Conservation (phyloP, 805 yeast species). For the Cyberlindnera lachancei region DNA sequence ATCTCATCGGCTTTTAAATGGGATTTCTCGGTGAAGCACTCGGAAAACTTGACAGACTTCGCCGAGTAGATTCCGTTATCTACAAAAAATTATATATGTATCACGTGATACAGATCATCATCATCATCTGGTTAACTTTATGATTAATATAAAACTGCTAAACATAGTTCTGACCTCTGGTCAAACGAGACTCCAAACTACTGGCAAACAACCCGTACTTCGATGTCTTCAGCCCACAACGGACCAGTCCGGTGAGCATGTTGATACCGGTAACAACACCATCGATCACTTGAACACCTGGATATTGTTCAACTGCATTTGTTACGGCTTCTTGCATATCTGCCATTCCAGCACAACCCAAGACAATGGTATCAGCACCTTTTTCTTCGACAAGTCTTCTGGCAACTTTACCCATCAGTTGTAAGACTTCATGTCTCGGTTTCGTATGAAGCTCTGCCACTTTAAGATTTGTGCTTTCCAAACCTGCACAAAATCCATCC, state of each 20-base stretch:
- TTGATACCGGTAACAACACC: conserved; percentile 24
- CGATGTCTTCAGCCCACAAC: conserved; percentile 23
- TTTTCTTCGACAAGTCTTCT: conserved; percentile 19
- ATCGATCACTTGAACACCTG: conserved; percentile 21
- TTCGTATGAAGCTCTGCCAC: conserved; percentile 27
- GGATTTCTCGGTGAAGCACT: no score
- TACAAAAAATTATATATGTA: no score
- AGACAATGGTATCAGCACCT: conserved; percentile 24
- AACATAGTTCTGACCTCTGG: conserved; percentile 18
- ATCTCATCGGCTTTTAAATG: no score
- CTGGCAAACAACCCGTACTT: conserved; percentile 23
- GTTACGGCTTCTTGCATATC: conserved; percentile 23
- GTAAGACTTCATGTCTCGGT: conserved; percentile 24
- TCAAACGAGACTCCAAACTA: conserved; percentile 11
- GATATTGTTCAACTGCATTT: conserved; percentile 11
- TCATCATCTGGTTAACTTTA: no score
- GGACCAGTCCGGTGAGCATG: conserved; percentile 16
- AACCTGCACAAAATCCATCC: conserved; percentile 26
- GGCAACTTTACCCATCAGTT: conserved; percentile 22
- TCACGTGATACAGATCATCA: no score
- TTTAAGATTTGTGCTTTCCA: conserved; percentile 25
- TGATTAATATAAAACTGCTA: no score
- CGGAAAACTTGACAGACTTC: not conserved
- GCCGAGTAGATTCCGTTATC: no score
- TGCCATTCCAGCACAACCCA: conserved; percentile 29